A percentile compares a stretch with the other conserved stretches of the same genome.
Evolutionary conservation across 2,329 filamentous ascomycete genomes (phyloP).

Genomic region (Penicillium psychrosexuale): DNA sequence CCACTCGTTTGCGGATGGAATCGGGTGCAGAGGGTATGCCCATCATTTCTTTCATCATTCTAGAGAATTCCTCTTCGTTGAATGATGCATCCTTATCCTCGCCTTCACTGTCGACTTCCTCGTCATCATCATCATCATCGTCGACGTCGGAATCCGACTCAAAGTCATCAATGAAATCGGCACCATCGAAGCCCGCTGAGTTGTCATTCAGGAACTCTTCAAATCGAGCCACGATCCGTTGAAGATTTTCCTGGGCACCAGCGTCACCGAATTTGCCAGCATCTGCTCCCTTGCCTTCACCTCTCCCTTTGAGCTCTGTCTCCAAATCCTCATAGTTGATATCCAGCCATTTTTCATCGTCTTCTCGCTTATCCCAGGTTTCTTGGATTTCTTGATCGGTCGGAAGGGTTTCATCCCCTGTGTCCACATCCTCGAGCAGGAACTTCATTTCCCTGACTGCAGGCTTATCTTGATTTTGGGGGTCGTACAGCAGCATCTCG

Average conservation of each 20-base stretch:
- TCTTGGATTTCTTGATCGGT: slow-evolving; percentile 66
- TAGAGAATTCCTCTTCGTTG: slow-evolving; percentile 78
- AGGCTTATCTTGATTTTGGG: slow-evolving; percentile 65
- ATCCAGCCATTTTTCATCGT: slow-evolving; percentile 87
- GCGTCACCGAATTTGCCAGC: slow-evolving; percentile 46
- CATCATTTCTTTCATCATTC: slow-evolving; percentile 92
- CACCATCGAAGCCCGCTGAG: slow-evolving; percentile 73
- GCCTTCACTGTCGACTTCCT: slow-evolving; percentile 57
- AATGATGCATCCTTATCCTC: slow-evolving; percentile 76
- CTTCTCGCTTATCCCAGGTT: slow-evolving; percentile 67
- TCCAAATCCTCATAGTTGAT: slow-evolving; percentile 91
- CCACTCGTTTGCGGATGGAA: slow-evolving; percentile 33
- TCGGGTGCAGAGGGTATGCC: slow-evolving; percentile 55
- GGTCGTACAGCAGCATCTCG: slow-evolving; percentile 74
- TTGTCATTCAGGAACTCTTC: slow-evolving; percentile 88
- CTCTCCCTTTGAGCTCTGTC: slow-evolving; percentile 64
- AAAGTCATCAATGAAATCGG: slow-evolving; percentile 66
- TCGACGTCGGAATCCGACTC: slow-evolving; percentile 61
- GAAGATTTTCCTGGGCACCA: slow-evolving; percentile 57
- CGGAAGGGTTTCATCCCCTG: slow-evolving; percentile 69
- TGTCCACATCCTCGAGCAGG: slow-evolving; percentile 69
- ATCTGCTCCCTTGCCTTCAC: slow-evolving; percentile 34
- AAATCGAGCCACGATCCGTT: slow-evolving; percentile 91
- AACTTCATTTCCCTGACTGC: slow-evolving; percentile 72
- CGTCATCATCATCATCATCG: slow-evolving; percentile 52